A percentile compares a stretch with the other conserved stretches of the same genome.
Conservation (phyloP, 164 flowering plant genomes). For the Paratinospora sagittata region DNA sequence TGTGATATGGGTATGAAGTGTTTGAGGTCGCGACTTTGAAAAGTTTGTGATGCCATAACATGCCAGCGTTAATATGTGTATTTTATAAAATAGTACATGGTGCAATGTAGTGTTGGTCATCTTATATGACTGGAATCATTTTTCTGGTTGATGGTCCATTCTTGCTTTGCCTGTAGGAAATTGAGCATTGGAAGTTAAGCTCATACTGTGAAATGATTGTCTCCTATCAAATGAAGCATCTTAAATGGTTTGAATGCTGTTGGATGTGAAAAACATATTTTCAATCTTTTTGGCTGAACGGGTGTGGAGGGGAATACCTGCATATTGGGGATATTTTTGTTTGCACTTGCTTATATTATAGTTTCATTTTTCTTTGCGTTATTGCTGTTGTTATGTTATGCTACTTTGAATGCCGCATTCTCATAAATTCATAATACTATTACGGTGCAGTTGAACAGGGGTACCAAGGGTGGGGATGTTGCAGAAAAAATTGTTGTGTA, state of each 20-base stretch:
- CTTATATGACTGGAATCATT: background rate
- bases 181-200: background rate
- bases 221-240: background rate
- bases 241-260: no score
- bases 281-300: no score
- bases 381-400: background rate
- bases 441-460: constrained; percentile 53
- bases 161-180: background rate
- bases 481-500: no score
- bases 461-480: constrained; percentile 61
- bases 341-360: background rate
- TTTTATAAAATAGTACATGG: background rate
- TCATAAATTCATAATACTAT: constrained; percentile 4
- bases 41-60: background rate
- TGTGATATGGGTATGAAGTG: background rate
- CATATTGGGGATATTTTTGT: background rate
- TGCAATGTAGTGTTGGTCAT: background rate
- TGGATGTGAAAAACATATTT: no score
- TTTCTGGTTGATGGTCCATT: background rate
- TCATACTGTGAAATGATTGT: background rate
- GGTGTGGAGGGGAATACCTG: background rate
- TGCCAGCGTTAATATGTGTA: background rate
- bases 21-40: background rate
- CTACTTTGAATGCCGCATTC: background rate
- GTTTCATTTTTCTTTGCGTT: background rate